Evolutionary conservation across 805 yeast species (phyloP), one percentile per base, ranked within the genome.

Genomic region (Candida xiaguanensis): DNA sequence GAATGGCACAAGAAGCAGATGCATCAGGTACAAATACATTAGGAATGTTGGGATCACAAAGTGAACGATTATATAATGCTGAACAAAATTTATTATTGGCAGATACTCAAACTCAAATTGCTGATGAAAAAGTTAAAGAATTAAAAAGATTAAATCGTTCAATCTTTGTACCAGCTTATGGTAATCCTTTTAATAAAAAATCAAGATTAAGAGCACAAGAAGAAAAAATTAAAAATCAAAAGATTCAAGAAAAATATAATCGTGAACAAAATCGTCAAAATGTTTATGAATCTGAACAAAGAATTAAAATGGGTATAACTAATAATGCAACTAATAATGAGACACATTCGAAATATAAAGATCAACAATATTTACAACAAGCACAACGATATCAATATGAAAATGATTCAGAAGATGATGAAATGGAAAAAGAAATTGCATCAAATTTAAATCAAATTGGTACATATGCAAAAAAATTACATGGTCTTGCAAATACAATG

Each of bases 11-110:
- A 44, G 72, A 68, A 48, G 73, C 74, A 8, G 73, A 68, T 40
- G 72, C 72, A 4, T 58, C 67, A 11, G 74, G 65, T 12, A 59
- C 68, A 14, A 90, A 91, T 56, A 84, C 97, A 0, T 63, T 91
- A 46, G 97, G 96, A 20, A 78, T 87, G 78, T 72, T 93, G 35
- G 99, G 99, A 18, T 77, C 90, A n/a, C 98, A 93, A 61, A 80
- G 93, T 41, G 96, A 89, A 56, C 72, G 87, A 35, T 68, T 93
- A 46, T 85, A 83, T 58, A 79, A 78, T 52, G 80, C 90, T 15
- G 96, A 93, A 56, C 77, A 78, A 47, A 82, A 82, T 48, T 66
- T 91, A 49, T 77, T 85, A 39, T 65, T 85, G 39, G 87, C 95
- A 38, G 84, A 81, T 42, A 82, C 87, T 3, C 96, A 89, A 57